Percentiles rank a stretch among this genome's conserved stretches.
Evolutionary conservation across 1,139 yeast genomes (phyloP).

Genomic region (Candida sojae): DNA sequence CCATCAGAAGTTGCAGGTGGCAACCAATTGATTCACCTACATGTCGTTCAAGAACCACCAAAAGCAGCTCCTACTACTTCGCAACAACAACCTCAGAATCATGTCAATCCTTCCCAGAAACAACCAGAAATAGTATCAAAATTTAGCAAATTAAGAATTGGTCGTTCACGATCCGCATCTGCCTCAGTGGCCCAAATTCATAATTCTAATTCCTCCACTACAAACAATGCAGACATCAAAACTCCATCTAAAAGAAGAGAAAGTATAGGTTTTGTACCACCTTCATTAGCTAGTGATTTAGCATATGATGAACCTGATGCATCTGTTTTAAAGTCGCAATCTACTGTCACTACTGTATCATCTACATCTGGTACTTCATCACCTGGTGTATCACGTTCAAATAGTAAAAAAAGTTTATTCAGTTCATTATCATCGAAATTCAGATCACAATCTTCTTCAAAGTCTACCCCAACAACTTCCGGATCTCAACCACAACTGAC

Average conservation of each 20-base stretch:
- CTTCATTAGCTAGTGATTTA: slow-evolving; percentile 14
- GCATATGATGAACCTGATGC: slow-evolving; percentile 13
- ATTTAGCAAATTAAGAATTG: slow-evolving; percentile 27
- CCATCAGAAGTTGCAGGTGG: neutral
- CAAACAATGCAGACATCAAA: slow-evolving; percentile 16
- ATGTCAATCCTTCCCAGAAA: neutral
- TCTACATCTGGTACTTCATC: slow-evolving; percentile 10
- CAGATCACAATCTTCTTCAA: slow-evolving; percentile 25
- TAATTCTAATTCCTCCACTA: neutral
- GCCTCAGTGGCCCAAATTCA: slow-evolving; percentile 18
- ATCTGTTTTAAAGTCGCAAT: slow-evolving; percentile 8
- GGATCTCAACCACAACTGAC: slow-evolving; percentile 14
- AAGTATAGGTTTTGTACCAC: slow-evolving; percentile 13
- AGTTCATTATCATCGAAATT: slow-evolving; percentile 59
- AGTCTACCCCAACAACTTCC: slow-evolving; percentile 9
- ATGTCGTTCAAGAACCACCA: slow-evolving; percentile 1
- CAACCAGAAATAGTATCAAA: slow-evolving; percentile 17
- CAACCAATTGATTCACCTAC: too few relatives aligned
- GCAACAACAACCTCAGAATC: neutral
- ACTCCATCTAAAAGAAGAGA: slow-evolving; percentile 10
- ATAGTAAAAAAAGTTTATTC: slow-evolving; percentile 41
- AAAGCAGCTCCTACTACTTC: neutral
- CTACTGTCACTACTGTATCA: slow-evolving; percentile 15
- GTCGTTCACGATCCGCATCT: slow-evolving; percentile 35
- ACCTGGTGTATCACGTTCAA: slow-evolving; percentile 23